Conservation (phyloP, 139 green algal genomes). For the Raphidocelis subcapitata region DNA sequence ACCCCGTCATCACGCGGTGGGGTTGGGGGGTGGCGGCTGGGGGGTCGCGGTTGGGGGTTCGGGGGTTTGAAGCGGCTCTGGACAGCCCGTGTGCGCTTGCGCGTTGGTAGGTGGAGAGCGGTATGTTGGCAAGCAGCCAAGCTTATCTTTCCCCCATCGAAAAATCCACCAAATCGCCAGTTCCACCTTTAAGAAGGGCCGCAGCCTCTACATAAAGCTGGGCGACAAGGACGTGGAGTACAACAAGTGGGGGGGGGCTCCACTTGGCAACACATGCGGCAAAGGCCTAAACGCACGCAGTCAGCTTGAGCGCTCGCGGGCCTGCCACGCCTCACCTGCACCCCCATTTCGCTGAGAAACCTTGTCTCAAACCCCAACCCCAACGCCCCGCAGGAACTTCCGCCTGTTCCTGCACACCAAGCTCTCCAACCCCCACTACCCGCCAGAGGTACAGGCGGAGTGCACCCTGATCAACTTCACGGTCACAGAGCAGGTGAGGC, state of each 20-base stretch:
- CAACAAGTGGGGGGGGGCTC: constrained; percentile 46
- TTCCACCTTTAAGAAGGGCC: constrained; percentile 87
- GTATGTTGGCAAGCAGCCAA: too few relatives aligned
- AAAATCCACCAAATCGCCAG: background rate
- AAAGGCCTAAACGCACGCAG: too few relatives aligned
- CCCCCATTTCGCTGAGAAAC: too few relatives aligned
- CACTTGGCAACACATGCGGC: too few relatives aligned
- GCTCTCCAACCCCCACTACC: constrained; percentile 88
- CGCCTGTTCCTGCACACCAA: constrained; percentile 87
- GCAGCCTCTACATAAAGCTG: constrained; percentile 78
- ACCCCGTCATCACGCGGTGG: constrained; percentile 77
- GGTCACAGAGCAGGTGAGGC: constrained; percentile 67
- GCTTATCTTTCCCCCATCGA: too few relatives aligned
- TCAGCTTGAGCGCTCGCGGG: too few relatives aligned
- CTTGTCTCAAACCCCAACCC: too few relatives aligned
- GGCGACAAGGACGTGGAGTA: constrained; percentile 86
- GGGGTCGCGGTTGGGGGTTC: too few relatives aligned
- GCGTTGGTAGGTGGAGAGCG: too few relatives aligned
- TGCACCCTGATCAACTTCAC: constrained; percentile 90
- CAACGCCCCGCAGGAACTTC: constrained; percentile 56
- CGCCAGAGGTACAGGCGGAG: constrained; percentile 86
- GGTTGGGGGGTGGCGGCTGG: background rate
- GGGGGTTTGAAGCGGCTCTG: too few relatives aligned
- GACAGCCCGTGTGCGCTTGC: too few relatives aligned
- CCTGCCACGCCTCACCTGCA: too few relatives aligned